These are phyloP conservation scores for Calocybe gangraenosa DNA, from an alignment of 768 basidiomycete species.

Conservation along the genomic window DNA sequence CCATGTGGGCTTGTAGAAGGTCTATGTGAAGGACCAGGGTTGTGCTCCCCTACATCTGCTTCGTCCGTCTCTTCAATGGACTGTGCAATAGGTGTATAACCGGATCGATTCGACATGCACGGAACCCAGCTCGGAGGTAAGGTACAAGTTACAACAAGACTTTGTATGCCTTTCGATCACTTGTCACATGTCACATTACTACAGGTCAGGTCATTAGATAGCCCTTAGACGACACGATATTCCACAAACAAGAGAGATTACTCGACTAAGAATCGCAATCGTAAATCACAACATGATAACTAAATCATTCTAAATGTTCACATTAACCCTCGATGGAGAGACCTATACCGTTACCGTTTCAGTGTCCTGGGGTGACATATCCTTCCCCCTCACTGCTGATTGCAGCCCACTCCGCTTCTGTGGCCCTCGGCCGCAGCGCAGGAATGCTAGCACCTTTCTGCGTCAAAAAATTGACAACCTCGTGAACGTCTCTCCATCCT, in stretches of 20 bases:
- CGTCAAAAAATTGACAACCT: slow-evolving; percentile 71
- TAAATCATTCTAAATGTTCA: too few species aligned
- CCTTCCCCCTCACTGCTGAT: slow-evolving; percentile 58
- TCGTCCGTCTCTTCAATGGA: slow-evolving; percentile 37
- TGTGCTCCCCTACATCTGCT: slow-evolving; percentile 34
- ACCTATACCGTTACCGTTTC: slow-evolving; percentile 14
- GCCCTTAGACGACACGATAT: too few species aligned
- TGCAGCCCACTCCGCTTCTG: slow-evolving; percentile 69
- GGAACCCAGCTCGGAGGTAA: not conserved
- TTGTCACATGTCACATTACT: too few species aligned
- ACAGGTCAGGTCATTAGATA: not conserved
- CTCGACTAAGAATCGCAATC: too few species aligned
- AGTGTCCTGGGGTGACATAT: slow-evolving; percentile 27
- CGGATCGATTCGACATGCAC: slow-evolving; percentile 33
- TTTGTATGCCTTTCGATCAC: slow-evolving; percentile 2
- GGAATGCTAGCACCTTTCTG: slow-evolving; percentile 70
- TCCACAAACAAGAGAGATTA: too few species aligned
- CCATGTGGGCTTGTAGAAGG: slow-evolving; percentile 23
- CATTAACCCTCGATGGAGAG: slow-evolving; percentile 4
- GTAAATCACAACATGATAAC: too few species aligned
- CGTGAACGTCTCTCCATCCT: slow-evolving; percentile 64
- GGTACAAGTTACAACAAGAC: slow-evolving; percentile 1
- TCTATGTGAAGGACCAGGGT: slow-evolving; percentile 21
- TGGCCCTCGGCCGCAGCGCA: slow-evolving; percentile 36
- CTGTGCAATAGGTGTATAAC: slow-evolving; percentile 45